Conservation (phyloP, 169 alveolate species). For the Plasmodium coatneyi region DNA sequence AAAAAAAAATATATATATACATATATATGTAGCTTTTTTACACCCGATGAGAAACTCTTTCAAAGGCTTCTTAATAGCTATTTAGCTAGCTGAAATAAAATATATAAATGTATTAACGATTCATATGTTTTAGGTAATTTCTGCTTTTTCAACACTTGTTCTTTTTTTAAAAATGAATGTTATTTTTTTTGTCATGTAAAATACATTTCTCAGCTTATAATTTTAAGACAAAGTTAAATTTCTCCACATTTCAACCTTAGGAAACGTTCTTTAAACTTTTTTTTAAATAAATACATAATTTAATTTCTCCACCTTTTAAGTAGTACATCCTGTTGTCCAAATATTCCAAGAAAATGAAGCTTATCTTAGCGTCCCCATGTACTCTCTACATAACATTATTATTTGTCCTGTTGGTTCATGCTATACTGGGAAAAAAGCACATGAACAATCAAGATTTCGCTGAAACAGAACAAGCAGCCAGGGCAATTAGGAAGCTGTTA, state of each 20-base stretch:
- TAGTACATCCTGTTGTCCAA: background rate
- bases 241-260: background rate
- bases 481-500: constrained; percentile 56
- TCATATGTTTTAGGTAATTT: background rate
- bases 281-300: constrained; percentile 6
- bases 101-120: background rate
- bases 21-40: background rate
- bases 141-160: constrained; percentile 1
- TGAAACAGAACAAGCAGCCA: constrained; percentile 75
- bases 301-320: constrained; percentile 4
- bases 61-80: background rate
- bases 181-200: background rate
- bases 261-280: constrained; percentile 11
- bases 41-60: background rate
- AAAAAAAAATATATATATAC: background rate
- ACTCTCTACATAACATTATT: constrained; percentile 11
- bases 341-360: constrained; percentile 34
- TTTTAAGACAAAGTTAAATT: background rate
- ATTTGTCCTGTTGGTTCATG: background rate
- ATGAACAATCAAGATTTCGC: constrained; percentile 17
- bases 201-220: background rate
- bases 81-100: constrained; percentile 32
- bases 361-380: background rate
- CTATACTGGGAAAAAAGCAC: background rate
- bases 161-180: background rate